phyloP scores from a whole-genome alignment of 768 basidiomycete genomes.

The Boletus fagicola region DNA sequence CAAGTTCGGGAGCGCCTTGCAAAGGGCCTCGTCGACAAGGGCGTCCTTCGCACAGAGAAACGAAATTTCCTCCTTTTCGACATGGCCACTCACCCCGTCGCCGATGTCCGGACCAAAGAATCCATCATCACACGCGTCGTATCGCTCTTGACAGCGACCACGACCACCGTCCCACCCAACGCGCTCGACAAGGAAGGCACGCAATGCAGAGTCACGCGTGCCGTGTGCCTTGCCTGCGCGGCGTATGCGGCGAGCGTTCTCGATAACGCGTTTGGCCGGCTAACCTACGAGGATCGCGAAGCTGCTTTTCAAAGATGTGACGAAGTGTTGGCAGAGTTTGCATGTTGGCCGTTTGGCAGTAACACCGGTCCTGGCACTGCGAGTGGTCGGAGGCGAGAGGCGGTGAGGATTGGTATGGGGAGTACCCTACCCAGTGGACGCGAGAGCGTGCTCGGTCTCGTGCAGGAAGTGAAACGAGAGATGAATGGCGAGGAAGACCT shows the following conservation, averaged over 20 bases:
- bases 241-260: slow-evolving; percentile 94
- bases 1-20: slow-evolving; percentile 97
- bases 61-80: slow-evolving; percentile 98
- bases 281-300: slow-evolving; percentile 92
- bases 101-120: slow-evolving; percentile 89
- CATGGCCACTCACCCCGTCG: slow-evolving; percentile 99
- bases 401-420: slow-evolving; percentile 54
- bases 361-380: slow-evolving; percentile 33
- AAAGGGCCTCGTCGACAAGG: slow-evolving; percentile 97
- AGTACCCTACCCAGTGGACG: slow-evolving; percentile 50
- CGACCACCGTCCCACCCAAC: slow-evolving; percentile 69
- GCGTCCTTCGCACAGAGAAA: slow-evolving; percentile 97
- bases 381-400: slow-evolving; percentile 41
- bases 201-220: slow-evolving; percentile 75
- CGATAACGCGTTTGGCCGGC: slow-evolving; percentile 86
- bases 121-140: slow-evolving; percentile 74
- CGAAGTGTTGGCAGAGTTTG: slow-evolving; percentile 90
- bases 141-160: slow-evolving; percentile 77
- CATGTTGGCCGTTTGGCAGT: slow-evolving; percentile 81
- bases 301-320: slow-evolving; percentile 91
- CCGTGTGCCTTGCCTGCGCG: slow-evolving; percentile 84
- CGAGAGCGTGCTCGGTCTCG: slow-evolving; percentile 70
- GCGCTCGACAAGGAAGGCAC: slow-evolving; percentile 78
- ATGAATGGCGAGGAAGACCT: slow-evolving; percentile 72
- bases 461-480: slow-evolving; percentile 74